Conservation (phyloP, 257 asterid genomes). For the Solanum piurae region DNA sequence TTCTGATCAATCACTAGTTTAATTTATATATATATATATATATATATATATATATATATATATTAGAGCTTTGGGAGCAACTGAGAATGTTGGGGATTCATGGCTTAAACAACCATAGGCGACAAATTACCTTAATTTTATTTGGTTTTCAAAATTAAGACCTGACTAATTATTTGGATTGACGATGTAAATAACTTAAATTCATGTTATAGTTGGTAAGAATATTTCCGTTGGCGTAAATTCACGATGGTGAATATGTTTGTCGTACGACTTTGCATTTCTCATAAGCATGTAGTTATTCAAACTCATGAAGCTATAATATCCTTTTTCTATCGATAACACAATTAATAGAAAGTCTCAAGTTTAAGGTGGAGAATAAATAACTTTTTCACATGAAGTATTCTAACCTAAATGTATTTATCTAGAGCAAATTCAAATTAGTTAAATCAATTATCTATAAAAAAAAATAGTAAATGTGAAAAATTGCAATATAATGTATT, state of each 20-base stretch:
- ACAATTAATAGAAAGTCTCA: not conserved
- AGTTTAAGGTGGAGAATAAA: not conserved
- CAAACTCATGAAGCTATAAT: not conserved
- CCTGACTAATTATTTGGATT: not conserved
- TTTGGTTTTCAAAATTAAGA: no score
- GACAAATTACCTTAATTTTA: not conserved
- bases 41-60: no score
- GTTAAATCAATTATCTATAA: not conserved
- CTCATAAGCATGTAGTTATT: no score
- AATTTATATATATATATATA: no score
- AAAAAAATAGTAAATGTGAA: not conserved
- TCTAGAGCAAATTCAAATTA: not conserved
- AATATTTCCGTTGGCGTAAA: no score
- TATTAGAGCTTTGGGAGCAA: not conserved
- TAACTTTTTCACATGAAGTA: not conserved
- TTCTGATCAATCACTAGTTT: not conserved
- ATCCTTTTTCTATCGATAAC: not conserved
- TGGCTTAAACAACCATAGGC: not conserved
- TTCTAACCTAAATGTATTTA: not conserved
- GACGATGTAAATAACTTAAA: not conserved
- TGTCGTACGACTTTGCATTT: no score
- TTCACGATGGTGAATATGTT: not conserved
- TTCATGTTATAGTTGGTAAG: not conserved
- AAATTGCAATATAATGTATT: not conserved
- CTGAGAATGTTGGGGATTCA: not conserved